Base-by-base conservation (phyloP, 257 asterid species). In the Solanum dulcamara region DNA sequence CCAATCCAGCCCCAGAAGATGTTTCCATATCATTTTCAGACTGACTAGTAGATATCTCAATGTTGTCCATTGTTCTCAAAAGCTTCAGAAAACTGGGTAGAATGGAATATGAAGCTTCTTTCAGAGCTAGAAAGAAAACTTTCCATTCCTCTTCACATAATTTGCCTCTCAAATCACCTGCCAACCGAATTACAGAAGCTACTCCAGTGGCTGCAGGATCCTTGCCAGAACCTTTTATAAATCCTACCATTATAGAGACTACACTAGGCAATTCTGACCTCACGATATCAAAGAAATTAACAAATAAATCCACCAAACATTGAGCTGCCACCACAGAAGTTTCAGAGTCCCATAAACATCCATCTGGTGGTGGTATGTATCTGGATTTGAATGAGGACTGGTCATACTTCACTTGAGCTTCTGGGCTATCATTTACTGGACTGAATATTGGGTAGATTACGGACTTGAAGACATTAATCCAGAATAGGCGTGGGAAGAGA, bases 161-260 rank as follows among this genome's bases (percentile, higher is more conserved):
- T 80, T 88, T 93, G 88, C 89, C 84, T 75, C 92, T 85, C 86
- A 95, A 88, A 82, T 92, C 94, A 91, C 88, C 84, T 85, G 92
- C 93, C 94, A 95, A 91, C 64, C 92, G 94, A 90, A 91, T 92
- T 91, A 95, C 87, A 53, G 97, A 94, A 85, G 94, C 90, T 55
- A 94, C 97, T 48, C 96, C 98, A 10, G 98, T 92, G 32, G 90
- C 91, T 66, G 98, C 93, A 67, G 96, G 93, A 89, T 93, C 97
- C 84, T 93, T 98, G 84, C 93, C 94, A 84, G 96, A 92, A 91
- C 94, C 90, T 86, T 85, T 89, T 50, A 94, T 86, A 72, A 89
- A 93, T 46, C 93, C 94, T 53, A 88, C 90, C 87, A 95, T 87
- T 89, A 93, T 91, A 57, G 94, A 91, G 86, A 95, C 91, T 40